phyloP scores from a whole-genome alignment of 495 filamentous ascomycete species.

The Hypoxylon perforatum region DNA sequence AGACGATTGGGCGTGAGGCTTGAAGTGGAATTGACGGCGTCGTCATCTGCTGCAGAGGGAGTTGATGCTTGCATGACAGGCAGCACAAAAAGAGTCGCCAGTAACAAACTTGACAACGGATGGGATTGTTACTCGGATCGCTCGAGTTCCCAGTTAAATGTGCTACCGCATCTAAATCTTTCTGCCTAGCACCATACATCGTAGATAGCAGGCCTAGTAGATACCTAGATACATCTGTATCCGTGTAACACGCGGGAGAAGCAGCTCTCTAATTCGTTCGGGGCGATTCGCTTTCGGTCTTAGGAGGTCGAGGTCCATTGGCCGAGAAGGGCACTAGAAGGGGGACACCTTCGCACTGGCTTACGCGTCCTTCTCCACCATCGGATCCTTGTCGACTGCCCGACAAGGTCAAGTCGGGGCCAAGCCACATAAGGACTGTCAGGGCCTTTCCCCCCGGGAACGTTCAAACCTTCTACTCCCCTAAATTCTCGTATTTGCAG shows the following conservation, averaged over 20 bases:
- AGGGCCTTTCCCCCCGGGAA: slow-evolving; percentile 24
- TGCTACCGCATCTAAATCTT: not conserved
- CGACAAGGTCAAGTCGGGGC: slow-evolving; percentile 45
- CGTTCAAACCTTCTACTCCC: slow-evolving; percentile 22
- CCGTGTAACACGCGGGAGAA: slow-evolving; percentile 9
- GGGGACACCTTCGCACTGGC: slow-evolving; percentile 40
- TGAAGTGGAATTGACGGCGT: slow-evolving; percentile 36
- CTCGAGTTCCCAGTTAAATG: not conserved
- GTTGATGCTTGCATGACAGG: slow-evolving; percentile 19
- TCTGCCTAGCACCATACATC: not conserved
- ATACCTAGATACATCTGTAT: no score
- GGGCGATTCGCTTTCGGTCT: slow-evolving; percentile 27
- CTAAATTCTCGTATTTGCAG: slow-evolving; percentile 25
- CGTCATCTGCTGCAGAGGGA: slow-evolving; percentile 23
- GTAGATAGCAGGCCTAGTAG: no score
- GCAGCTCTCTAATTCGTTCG: slow-evolving; percentile 11
- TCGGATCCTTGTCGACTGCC: slow-evolving; percentile 44
- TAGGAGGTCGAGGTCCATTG: slow-evolving; percentile 32
- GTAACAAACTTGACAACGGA: not conserved
- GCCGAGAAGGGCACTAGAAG: slow-evolving; percentile 21
- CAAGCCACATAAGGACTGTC: slow-evolving; percentile 38
- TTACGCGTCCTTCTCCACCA: slow-evolving; percentile 55
- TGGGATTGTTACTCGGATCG: not conserved
- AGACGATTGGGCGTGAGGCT: slow-evolving; percentile 31
- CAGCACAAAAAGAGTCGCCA: not conserved